These are phyloP conservation scores for Hanseniaspora uvarum DNA, from an alignment of 1,139 yeast species.

Conservation along the genomic window DNA sequence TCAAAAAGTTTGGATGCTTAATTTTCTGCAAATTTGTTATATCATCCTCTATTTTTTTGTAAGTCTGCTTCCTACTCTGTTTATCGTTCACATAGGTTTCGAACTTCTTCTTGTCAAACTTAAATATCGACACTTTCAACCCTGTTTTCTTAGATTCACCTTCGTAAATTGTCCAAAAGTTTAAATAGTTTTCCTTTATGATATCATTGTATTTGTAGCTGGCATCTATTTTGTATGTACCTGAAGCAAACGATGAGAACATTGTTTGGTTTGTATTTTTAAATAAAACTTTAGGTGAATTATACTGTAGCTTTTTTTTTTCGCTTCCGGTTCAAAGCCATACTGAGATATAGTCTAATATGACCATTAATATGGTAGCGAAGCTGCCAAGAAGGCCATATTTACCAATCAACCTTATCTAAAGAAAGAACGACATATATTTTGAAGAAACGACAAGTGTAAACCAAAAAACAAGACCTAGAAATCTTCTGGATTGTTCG, in stretches of 20 bases:
- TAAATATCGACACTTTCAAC: conserved; percentile 61
- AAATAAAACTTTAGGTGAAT: no score
- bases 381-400: no score
- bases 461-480: no score
- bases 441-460: no score
- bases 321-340: no score
- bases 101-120: conserved; percentile 72
- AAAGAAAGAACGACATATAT: no score
- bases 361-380: no score
- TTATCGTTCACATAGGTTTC: conserved; percentile 43
- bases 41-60: conserved; percentile 43
- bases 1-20: conserved; percentile 78
- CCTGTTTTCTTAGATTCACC: conserved; percentile 52
- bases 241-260: conserved; percentile 16
- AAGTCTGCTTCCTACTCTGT: conserved; percentile 36
- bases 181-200: conserved; percentile 1
- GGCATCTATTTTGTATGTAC: conserved; percentile 10
- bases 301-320: neutral
- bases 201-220: conserved; percentile 2
- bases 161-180: conserved; percentile 79
- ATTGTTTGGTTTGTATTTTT: neutral
- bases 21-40: conserved; percentile 65
- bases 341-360: no score
- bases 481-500: no score
- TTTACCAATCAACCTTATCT: no score